A percentile compares a stretch with the other conserved stretches of the same genome.
These are phyloP conservation scores for Fusarium penzigii DNA, from an alignment of 2,329 filamentous ascomycete genomes.

Conservation along the genomic window DNA sequence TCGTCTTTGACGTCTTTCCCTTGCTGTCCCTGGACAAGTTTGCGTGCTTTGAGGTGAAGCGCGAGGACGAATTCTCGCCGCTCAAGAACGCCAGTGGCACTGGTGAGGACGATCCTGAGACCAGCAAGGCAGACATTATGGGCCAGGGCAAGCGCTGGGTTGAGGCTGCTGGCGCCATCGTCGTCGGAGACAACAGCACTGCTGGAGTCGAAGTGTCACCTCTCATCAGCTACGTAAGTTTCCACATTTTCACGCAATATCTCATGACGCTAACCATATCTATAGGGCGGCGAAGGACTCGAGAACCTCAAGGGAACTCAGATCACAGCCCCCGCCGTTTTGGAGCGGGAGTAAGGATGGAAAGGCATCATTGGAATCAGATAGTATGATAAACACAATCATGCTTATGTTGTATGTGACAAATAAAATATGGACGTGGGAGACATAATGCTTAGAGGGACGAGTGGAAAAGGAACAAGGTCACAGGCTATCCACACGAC, in stretches of 20 bases:
- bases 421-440: too few relatives aligned
- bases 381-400: not conserved
- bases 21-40: conserved; percentile 84
- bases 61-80: conserved; percentile 97
- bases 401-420: too few relatives aligned
- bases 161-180: conserved; percentile 72
- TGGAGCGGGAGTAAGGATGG: conserved; percentile 45
- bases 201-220: conserved; percentile 88
- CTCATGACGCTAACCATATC: conserved; percentile 8
- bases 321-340: conserved; percentile 52
- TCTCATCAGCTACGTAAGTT: conserved; percentile 90
- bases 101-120: conserved; percentile 91
- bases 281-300: conserved; percentile 63
- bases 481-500: not conserved
- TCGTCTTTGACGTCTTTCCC: conserved; percentile 98
- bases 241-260: not conserved
- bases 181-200: conserved; percentile 65
- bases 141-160: conserved; percentile 86
- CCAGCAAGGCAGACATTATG: conserved; percentile 89
- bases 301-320: conserved; percentile 55
- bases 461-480: not conserved
- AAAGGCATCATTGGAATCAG: too few relatives aligned
- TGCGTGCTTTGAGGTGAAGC: conserved; percentile 91
- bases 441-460: too few relatives aligned
- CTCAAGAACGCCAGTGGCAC: conserved; percentile 88